Percentiles rank a stretch among this genome's conserved stretches.
phyloP scores from a whole-genome alignment of 352 stramenopile genomes.

The Aphanomyces invadans region DNA sequence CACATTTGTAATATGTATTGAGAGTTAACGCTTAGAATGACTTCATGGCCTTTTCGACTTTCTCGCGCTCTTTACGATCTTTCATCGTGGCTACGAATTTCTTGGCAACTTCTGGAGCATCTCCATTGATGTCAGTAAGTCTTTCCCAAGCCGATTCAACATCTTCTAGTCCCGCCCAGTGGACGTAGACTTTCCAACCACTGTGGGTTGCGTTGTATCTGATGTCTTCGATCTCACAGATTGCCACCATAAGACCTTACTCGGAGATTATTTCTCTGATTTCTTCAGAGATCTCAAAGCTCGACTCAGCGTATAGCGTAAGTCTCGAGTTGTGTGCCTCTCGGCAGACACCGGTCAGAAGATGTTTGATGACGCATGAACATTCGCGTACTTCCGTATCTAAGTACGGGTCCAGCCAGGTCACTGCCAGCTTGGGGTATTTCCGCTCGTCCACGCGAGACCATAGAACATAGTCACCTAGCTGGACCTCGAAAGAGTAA shows the following conservation, averaged over 20 bases:
- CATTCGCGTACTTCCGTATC: conserved; percentile 26
- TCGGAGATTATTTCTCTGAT: background rate
- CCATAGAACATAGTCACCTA: conserved; percentile 31
- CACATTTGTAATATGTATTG: too few species aligned
- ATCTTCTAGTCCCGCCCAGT: conserved; percentile 6
- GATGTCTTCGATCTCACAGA: background rate
- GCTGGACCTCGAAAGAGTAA: conserved; percentile 26
- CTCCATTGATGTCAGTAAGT: too few species aligned
- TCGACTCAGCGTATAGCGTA: conserved; percentile 29
- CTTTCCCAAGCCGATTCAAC: conserved; percentile 2
- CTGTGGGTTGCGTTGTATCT: background rate
- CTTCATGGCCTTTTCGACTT: too few species aligned
- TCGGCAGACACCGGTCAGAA: conserved; percentile 23
- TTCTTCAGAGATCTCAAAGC: conserved; percentile 4
- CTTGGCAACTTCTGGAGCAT: too few species aligned
- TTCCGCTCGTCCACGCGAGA: conserved; percentile 30
- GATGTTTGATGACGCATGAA: conserved; percentile 28
- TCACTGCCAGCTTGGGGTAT: conserved; percentile 31
- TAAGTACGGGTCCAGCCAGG: conserved; percentile 31
- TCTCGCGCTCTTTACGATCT: too few species aligned
- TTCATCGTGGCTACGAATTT: too few species aligned
- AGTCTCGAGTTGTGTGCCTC: conserved; percentile 29
- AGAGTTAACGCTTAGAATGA: too few species aligned
- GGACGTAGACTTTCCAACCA: background rate
- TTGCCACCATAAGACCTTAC: background rate